A percentile compares a stretch with the other conserved stretches of the same genome.
Conservation (phyloP, 768 basidiomycete species). For the Candolleomyces efflorescens region DNA sequence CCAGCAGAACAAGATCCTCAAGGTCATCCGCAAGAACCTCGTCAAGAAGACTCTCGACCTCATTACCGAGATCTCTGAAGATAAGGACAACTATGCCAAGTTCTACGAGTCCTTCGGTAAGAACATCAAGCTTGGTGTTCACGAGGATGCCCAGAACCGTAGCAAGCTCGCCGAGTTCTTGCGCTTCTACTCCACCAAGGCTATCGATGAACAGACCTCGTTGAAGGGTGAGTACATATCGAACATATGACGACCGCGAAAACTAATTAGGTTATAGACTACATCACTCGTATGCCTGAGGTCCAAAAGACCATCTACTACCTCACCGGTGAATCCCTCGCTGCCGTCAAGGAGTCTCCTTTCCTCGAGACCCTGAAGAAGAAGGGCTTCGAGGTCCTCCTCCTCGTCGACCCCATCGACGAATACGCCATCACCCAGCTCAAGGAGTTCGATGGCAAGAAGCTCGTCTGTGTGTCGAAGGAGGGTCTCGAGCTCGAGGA, state of each 20-base stretch:
- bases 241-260: neutral
- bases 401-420: conserved; percentile 98
- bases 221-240: conserved; percentile 67
- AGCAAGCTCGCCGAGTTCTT: conserved; percentile 99
- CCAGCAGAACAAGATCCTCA: conserved; percentile 99
- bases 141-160: conserved; percentile 98
- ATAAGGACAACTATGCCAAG: conserved; percentile 97
- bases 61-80: conserved; percentile 95
- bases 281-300: conserved; percentile 99
- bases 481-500: conserved; percentile 99
- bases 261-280: conserved; percentile 50
- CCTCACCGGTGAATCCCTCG: conserved; percentile 96
- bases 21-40: conserved; percentile 98
- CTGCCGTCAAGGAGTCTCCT: conserved; percentile 86
- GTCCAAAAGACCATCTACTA: conserved; percentile 99
- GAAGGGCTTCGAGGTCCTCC: conserved; percentile 97
- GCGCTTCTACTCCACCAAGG: conserved; percentile 96
- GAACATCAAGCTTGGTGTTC: conserved; percentile 99
- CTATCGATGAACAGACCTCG: conserved; percentile 84
- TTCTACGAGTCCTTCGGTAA: conserved; percentile 99
- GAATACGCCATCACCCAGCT: conserved; percentile 98
- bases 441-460: conserved; percentile 99
- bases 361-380: conserved; percentile 99
- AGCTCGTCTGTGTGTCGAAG: conserved; percentile 96
- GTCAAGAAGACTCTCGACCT: conserved; percentile 98